Conservation (phyloP, 345 rosid species). For the Mangifera indica region DNA sequence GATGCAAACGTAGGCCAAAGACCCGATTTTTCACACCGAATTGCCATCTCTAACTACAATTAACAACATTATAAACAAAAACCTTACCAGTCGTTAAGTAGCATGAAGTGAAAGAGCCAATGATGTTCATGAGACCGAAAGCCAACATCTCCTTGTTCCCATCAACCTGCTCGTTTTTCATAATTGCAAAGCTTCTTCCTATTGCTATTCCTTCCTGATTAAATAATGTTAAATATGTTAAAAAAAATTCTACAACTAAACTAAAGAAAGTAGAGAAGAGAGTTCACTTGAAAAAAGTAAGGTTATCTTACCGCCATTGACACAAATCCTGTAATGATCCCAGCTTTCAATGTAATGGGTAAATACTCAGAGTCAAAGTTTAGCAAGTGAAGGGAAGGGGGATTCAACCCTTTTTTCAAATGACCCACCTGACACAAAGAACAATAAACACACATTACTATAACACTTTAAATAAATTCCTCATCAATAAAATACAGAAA, state of each 20-base stretch:
- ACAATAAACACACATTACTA: no score
- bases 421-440: conserved; percentile 59
- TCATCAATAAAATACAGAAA: no score
- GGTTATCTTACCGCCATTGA: conserved; percentile 66
- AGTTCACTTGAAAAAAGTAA: no score
- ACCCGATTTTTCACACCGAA: no score
- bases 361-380: conserved; percentile 63
- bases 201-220: conserved; percentile 90
- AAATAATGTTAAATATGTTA: neutral
- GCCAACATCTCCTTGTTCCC: conserved; percentile 95
- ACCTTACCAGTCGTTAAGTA: conserved; percentile 79
- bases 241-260: neutral
- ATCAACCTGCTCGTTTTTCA: conserved; percentile 74
- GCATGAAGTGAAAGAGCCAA: conserved; percentile 89
- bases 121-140: conserved; percentile 82
- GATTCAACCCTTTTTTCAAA: conserved; percentile 73
- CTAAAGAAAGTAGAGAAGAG: neutral
- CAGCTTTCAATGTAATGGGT: conserved; percentile 52
- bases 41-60: no score
- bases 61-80: neutral
- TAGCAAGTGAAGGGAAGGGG: conserved; percentile 50
- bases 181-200: conserved; percentile 78
- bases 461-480: neutral
- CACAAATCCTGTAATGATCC: conserved; percentile 57
- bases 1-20: no score